phyloP scores from a whole-genome alignment of 352 stramenopile species.

The Phytophthora cryptogea region DNA sequence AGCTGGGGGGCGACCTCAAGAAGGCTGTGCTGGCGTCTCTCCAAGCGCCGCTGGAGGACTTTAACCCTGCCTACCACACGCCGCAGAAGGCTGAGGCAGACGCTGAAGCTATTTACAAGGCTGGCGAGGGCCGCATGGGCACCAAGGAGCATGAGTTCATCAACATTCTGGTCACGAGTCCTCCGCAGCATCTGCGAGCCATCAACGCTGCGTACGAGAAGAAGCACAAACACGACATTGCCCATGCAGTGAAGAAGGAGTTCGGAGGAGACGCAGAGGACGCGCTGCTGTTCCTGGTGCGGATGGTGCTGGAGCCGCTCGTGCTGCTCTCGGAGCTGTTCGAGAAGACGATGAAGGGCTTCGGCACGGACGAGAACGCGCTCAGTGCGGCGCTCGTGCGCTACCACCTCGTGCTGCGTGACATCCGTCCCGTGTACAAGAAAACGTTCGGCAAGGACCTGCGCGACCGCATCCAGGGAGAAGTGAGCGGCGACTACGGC shows the following conservation, averaged over 20 bases:
- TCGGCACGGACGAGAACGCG: constrained; percentile 72
- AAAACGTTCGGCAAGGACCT: constrained; percentile 79
- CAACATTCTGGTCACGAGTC: constrained; percentile 52
- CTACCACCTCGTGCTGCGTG: constrained; percentile 76
- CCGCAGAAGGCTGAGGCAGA: constrained; percentile 57
- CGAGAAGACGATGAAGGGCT: constrained; percentile 77
- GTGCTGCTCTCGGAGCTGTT: constrained; percentile 67
- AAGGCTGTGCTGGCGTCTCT: constrained; percentile 75
- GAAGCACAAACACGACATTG: constrained; percentile 70
- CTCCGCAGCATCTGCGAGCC: constrained; percentile 59
- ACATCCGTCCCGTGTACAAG: constrained; percentile 82
- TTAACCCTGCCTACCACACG: constrained; percentile 65
- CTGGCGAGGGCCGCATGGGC: constrained; percentile 67
- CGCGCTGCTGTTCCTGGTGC: constrained; percentile 61
- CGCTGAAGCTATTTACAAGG: constrained; percentile 69
- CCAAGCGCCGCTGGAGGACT: constrained; percentile 56
- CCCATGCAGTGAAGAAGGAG: constrained; percentile 72
- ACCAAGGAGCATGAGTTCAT: constrained; percentile 75
- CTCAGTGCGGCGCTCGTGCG: constrained; percentile 66
- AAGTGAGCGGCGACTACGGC: constrained; percentile 79
- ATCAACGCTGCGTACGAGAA: constrained; percentile 59
- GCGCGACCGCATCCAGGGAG: constrained; percentile 79
- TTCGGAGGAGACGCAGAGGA: constrained; percentile 59
- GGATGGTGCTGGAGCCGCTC: constrained; percentile 65
- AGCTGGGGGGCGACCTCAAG: constrained; percentile 74